Conservation (phyloP, 2,329 filamentous ascomycete genomes). For the Fusarium napiforme region DNA sequence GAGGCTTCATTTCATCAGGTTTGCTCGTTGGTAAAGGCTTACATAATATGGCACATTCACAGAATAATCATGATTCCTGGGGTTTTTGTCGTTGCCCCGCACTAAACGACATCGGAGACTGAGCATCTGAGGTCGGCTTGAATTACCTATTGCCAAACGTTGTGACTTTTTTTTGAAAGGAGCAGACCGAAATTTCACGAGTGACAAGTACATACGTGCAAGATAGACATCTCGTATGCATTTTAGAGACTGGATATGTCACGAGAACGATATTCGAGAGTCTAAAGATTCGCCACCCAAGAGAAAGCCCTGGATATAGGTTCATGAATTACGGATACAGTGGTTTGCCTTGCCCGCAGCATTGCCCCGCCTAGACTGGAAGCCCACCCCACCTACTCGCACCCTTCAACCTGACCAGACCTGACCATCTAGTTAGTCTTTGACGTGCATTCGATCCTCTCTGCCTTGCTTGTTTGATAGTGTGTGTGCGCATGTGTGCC, state of each 20-base stretch:
- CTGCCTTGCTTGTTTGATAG: constrained; percentile 8
- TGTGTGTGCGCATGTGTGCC: background rate
- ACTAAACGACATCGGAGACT: constrained; percentile 14
- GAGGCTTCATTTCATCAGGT: background rate
- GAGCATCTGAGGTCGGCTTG: background rate
- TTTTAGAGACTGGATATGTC: constrained; percentile 30
- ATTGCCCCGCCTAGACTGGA: constrained; percentile 40
- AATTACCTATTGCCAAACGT: background rate
- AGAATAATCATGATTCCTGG: constrained; percentile 33
- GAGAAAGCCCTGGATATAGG: constrained; percentile 2
- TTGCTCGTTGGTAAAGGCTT: constrained; percentile 26
- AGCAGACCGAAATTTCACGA: background rate
- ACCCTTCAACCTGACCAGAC: constrained; percentile 11
- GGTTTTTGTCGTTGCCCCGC: constrained; percentile 15
- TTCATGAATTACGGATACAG: constrained; percentile 9
- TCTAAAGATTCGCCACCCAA: constrained; percentile 42
- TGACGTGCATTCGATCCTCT: constrained; percentile 13
- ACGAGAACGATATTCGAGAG: constrained; percentile 24
- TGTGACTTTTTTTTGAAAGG: background rate
- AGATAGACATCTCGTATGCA: background rate
- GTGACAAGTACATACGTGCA: background rate
- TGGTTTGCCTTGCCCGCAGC: constrained; percentile 8
- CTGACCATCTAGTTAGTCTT: constrained; percentile 6
- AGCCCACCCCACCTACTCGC: constrained; percentile 27
- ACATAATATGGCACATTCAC: constrained; percentile 47